Conservation (phyloP, 2,329 filamentous ascomycete species). For the Lithohypha guttulata region DNA sequence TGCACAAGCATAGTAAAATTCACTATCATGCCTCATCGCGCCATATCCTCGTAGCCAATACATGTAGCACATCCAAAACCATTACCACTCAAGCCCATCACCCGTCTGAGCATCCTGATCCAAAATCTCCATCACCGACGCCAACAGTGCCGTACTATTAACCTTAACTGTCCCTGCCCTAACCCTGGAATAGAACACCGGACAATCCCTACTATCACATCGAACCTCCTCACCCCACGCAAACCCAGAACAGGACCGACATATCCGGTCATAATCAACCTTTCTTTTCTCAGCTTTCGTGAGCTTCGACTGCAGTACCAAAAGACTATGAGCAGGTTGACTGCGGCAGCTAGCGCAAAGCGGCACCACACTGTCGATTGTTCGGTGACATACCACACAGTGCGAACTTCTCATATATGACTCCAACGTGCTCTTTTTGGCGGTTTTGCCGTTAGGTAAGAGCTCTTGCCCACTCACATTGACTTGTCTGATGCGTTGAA, state of each 20-base stretch:
- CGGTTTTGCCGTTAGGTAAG: slow-evolving; percentile 22
- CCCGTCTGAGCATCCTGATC: slow-evolving; percentile 26
- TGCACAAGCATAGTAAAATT: too few species aligned
- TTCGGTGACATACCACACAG: slow-evolving; percentile 64
- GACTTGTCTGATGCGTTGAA: slow-evolving; percentile 63
- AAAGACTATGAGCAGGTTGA: slow-evolving; percentile 46
- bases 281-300: slow-evolving; percentile 53
- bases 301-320: slow-evolving; percentile 53
- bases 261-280: slow-evolving; percentile 57
- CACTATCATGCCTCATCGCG: too few species aligned
- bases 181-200: slow-evolving; percentile 63
- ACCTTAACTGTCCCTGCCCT: slow-evolving; percentile 29
- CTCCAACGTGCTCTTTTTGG: slow-evolving; percentile 68
- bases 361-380: slow-evolving; percentile 36
- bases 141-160: slow-evolving; percentile 28
- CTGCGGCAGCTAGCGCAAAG: slow-evolving; percentile 31
- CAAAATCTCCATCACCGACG: slow-evolving; percentile 29
- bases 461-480: slow-evolving; percentile 28
- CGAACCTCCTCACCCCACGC: slow-evolving; percentile 64
- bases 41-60: too few species aligned
- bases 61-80: background rate
- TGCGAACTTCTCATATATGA: slow-evolving; percentile 76
- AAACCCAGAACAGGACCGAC: slow-evolving; percentile 67
- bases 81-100: slow-evolving; percentile 32
- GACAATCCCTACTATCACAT: slow-evolving; percentile 86